These are phyloP conservation scores for Pharnaceum exiguum DNA, from an alignment of 148 eudicot species.

Conservation along the genomic window DNA sequence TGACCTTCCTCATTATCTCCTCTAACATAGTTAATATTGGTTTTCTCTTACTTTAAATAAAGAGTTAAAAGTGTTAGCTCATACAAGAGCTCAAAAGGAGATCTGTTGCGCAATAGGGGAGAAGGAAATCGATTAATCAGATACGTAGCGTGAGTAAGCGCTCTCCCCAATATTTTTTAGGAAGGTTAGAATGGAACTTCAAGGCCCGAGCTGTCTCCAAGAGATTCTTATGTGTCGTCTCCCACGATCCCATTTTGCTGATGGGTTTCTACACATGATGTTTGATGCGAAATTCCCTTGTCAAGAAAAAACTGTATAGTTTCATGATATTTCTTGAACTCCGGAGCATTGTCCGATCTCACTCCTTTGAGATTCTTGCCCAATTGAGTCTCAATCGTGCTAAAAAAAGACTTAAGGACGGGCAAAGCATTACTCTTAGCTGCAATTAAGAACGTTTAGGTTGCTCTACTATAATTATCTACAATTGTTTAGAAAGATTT, in stretches of 20 bases:
- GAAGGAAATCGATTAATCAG: background rate
- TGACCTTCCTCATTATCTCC: no score
- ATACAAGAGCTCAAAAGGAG: background rate
- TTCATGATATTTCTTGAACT: background rate
- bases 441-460: background rate
- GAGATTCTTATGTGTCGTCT: background rate
- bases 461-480: background rate
- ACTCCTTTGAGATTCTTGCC: background rate
- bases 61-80: background rate
- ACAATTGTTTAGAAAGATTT: background rate
- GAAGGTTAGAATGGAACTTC: background rate
- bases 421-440: background rate
- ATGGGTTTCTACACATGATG: background rate
- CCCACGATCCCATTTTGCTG: background rate
- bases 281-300: background rate
- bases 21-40: no score
- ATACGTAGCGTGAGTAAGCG: background rate
- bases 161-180: background rate
- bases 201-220: background rate
- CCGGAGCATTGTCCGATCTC: background rate
- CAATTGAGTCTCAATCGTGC: background rate
- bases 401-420: background rate
- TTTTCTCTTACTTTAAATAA: background rate
- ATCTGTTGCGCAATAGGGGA: background rate
- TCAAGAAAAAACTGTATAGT: background rate